Percentiles rank a stretch among this genome's conserved stretches.
Evolutionary conservation across 768 basidiomycete species (phyloP).

Genomic region (Psilocybe cubensis): DNA sequence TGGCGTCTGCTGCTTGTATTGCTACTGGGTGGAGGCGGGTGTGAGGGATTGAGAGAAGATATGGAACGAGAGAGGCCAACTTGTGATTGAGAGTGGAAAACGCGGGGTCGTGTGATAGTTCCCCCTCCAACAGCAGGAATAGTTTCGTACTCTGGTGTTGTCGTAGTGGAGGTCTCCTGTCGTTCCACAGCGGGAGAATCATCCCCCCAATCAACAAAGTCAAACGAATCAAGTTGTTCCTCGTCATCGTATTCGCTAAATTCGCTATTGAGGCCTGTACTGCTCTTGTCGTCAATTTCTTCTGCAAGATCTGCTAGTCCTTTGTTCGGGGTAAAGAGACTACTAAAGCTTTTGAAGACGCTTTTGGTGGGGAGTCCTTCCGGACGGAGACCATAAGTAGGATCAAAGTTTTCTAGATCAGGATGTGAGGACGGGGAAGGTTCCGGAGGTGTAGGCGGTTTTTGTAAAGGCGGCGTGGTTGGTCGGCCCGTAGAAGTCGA

Average conservation of each 20-base stretch:
- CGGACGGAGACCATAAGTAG: conserved; percentile 93
- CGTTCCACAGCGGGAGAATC: conserved; percentile 44
- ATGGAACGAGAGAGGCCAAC: neutral
- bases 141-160: conserved; percentile 75
- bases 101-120: conserved; percentile 79
- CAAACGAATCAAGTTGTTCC: conserved; percentile 53
- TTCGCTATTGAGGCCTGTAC: conserved; percentile 11
- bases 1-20: conserved; percentile 2
- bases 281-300: conserved; percentile 45
- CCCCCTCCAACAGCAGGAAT: conserved; percentile 94
- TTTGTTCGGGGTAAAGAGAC: conserved; percentile 67
- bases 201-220: conserved; percentile 75
- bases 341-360: conserved; percentile 78
- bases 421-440: conserved; percentile 30
- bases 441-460: conserved; percentile 24
- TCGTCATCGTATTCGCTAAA: conserved; percentile 45
- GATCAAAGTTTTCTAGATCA: conserved; percentile 86
- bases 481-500: conserved; percentile 17
- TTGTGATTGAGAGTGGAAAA: conserved; percentile 80
- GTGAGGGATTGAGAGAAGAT: neutral
- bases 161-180: conserved; percentile 42
- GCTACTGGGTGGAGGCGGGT: neutral
- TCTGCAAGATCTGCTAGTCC: conserved; percentile 84
- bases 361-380: conserved; percentile 89
- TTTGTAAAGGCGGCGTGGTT: conserved; percentile 5